Evolutionary conservation across 208 protist species (phyloP).

Genomic region (Acanthamoeba healyi): DNA sequence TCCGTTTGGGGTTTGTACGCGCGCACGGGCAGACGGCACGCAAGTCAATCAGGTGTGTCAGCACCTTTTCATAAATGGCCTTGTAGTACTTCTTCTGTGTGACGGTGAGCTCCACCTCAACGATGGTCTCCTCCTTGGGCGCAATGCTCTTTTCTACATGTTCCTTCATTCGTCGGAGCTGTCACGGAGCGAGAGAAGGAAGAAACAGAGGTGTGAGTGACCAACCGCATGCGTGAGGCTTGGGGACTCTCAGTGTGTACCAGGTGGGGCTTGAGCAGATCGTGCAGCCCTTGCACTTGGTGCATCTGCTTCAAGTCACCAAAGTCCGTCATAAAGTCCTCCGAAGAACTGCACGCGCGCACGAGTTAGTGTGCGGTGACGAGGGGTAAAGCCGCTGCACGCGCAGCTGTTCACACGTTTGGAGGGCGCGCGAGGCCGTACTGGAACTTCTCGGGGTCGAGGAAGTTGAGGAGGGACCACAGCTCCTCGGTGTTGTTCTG

Average conservation of each 20-base stretch:
- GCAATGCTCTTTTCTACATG: conserved; percentile 98
- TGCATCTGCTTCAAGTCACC: conserved; percentile 85
- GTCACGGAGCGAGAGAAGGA: not conserved
- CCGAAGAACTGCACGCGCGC: conserved; percentile 74
- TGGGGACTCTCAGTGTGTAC: too few relatives aligned
- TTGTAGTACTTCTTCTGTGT: conserved; percentile 93
- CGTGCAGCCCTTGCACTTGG: conserved; percentile 89
- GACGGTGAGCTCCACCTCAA: conserved; percentile 90
- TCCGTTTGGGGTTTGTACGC: not conserved
- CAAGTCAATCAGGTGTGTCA: not conserved
- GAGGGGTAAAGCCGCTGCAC: too few relatives aligned
- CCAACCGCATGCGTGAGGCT: not conserved
- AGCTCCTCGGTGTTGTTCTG: conserved; percentile 97
- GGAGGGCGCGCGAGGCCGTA: not conserved
- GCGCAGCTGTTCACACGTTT: too few relatives aligned
- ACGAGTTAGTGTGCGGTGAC: too few relatives aligned
- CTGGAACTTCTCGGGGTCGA: conserved; percentile 93
- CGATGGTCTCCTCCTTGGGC: conserved; percentile 94
- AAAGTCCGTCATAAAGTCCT: conserved; percentile 87
- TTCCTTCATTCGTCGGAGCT: conserved; percentile 96
- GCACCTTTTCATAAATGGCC: conserved; percentile 88
- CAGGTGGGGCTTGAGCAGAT: conserved; percentile 93
- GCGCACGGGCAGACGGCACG: too few relatives aligned
- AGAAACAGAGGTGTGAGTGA: not conserved
- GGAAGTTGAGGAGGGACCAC: conserved; percentile 96